phyloP scores from a whole-genome alignment of 2,329 filamentous ascomycete species.

The Whalleya microplaca region DNA sequence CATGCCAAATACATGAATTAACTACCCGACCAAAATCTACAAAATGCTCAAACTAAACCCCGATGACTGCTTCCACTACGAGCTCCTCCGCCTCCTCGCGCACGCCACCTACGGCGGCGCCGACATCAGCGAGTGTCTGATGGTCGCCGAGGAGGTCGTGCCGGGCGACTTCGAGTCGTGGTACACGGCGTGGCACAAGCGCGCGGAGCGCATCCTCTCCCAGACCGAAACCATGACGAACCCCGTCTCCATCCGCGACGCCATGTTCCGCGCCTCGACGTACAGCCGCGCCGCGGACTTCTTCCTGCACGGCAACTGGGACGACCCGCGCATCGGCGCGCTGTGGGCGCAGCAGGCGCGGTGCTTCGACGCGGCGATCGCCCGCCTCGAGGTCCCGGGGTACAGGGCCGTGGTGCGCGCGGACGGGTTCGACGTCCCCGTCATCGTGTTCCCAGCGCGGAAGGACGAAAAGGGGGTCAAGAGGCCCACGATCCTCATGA shows the following conservation, averaged over 20 bases:
- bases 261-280: conserved; percentile 27
- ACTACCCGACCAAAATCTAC: background rate
- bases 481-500: conserved; percentile 40
- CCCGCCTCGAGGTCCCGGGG: conserved; percentile 26
- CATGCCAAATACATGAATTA: too few species aligned
- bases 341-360: conserved; percentile 37
- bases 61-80: conserved; percentile 28
- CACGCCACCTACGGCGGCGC: conserved; percentile 29
- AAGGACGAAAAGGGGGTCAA: conserved; percentile 38
- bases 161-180: conserved; percentile 26
- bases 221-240: conserved; percentile 4
- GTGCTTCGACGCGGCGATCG: conserved; percentile 37
- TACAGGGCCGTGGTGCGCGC: conserved; percentile 24
- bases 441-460: conserved; percentile 20
- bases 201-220: conserved; percentile 9
- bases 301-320: conserved; percentile 11
- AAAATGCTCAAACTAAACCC: conserved; percentile 11
- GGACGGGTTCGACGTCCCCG: conserved; percentile 33
- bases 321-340: conserved; percentile 8
- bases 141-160: conserved; percentile 11
- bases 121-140: conserved; percentile 28
- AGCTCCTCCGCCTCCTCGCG: conserved; percentile 26
- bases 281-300: conserved; percentile 15
- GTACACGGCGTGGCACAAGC: conserved; percentile 21
- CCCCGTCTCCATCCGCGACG: conserved; percentile 35